A percentile compares a stretch with the other conserved stretches of the same genome.
Conservation (phyloP, 2,329 filamentous ascomycete species). For the Ilyonectria destructans region DNA sequence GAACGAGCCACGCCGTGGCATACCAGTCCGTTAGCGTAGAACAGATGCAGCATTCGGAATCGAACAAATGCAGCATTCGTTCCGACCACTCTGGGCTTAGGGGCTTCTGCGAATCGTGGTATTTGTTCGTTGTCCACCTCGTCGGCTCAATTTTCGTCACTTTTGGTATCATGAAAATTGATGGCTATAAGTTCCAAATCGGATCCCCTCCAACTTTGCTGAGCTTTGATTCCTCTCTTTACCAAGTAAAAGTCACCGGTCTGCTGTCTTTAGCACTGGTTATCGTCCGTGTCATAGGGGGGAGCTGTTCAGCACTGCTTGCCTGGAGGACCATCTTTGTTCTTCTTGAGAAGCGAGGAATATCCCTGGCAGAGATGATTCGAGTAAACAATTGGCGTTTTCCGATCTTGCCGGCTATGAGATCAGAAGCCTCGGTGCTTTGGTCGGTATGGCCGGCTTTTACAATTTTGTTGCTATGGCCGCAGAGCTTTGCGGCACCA, state of each 20-base stretch:
- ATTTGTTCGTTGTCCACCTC: slow-evolving; percentile 1
- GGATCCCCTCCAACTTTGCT: neutral
- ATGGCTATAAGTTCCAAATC: slow-evolving; percentile 19
- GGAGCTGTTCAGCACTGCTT: slow-evolving; percentile 6
- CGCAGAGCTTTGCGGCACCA: slow-evolving; percentile 10
- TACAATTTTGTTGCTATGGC: slow-evolving; percentile 8
- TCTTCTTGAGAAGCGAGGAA: slow-evolving; percentile 18
- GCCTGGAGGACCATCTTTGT: slow-evolving; percentile 15
- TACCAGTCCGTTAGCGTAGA: slow-evolving; percentile 4
- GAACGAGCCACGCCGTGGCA: no score
- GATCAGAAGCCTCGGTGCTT: neutral
- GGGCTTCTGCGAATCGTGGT: slow-evolving; percentile 2
- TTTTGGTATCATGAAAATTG: slow-evolving; percentile 6
- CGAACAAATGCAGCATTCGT: neutral
- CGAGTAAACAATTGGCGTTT: slow-evolving; percentile 2
- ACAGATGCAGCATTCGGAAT: neutral
- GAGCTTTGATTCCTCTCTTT: neutral
- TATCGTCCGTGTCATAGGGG: slow-evolving; percentile 8
- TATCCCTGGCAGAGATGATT: slow-evolving; percentile 11
- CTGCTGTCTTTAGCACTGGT: slow-evolving; percentile 17
- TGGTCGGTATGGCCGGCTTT: slow-evolving; percentile 15
- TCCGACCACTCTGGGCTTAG: neutral
- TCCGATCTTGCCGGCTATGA: slow-evolving; percentile 1
- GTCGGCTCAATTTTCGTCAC: neutral
- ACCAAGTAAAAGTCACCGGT: slow-evolving; percentile 17